These are phyloP conservation scores for Spinacia oleracea DNA, from an alignment of 179 eudicot species.

Conservation along the genomic window DNA sequence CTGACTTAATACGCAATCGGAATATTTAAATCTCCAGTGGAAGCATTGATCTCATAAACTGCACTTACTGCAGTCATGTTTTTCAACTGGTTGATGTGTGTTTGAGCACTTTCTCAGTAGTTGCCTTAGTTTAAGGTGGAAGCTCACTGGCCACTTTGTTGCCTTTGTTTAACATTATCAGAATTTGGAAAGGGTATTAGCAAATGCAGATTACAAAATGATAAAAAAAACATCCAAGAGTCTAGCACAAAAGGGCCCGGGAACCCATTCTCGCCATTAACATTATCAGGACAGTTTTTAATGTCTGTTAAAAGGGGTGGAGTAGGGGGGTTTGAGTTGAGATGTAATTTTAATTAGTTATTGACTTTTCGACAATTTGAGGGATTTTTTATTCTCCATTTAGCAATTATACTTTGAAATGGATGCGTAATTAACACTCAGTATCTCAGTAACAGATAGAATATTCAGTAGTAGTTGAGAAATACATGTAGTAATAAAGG, in stretches of 20 bases:
- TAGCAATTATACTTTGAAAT: not conserved
- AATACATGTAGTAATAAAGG: not conserved
- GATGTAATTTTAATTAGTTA: not conserved
- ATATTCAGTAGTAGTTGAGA: slow-evolving; percentile 12
- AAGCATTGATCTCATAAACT: slow-evolving; percentile 3
- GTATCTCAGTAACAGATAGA: not conserved
- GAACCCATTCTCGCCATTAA: too few species aligned
- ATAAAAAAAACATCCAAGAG: too few species aligned
- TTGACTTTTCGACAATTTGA: not conserved
- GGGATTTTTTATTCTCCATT: not conserved
- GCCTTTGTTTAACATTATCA: not conserved
- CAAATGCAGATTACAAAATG: too few species aligned
- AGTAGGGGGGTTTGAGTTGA: not conserved
- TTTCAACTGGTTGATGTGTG: slow-evolving; percentile 9
- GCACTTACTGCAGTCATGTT: not conserved
- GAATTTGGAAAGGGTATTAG: not conserved
- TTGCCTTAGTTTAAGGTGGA: slow-evolving; percentile 12
- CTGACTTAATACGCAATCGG: not conserved
- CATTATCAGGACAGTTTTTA: too few species aligned
- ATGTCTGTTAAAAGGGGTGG: too few species aligned
- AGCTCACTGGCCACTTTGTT: not conserved
- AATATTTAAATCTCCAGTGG: slow-evolving; percentile 3
- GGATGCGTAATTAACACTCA: not conserved
- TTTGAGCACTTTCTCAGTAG: slow-evolving; percentile 1
- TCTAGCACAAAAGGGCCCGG: too few species aligned